Evolutionary conservation across 108 stramenopile species (phyloP), one percentile per base, ranked within the genome.

Genomic region (Epithemia pelagica): DNA sequence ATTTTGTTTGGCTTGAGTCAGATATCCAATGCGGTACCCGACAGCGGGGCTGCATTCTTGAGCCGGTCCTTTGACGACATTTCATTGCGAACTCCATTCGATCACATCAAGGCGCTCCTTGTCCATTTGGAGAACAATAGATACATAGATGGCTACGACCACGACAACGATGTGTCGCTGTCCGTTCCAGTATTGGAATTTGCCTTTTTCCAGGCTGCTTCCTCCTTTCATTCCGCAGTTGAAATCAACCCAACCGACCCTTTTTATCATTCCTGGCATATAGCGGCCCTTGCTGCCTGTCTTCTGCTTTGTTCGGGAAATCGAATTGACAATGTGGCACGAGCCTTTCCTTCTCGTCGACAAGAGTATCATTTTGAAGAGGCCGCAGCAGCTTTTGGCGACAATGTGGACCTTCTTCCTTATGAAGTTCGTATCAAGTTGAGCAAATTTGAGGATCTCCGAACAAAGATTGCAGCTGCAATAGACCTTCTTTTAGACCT

Each of bases 261-360:
- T 30, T 69, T 72, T 24, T 69, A 70, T 57, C 72, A 76, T 29
- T 10, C 58, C 1, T 81, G 80, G 80, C 66, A 68, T 52, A 69
- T 81, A 20, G 75, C 65, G 1, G 75, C 68, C 19, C 66, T 81
- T 23, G 69, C 66, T 23, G 52, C 59, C 24, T 73, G 69, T 52
- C 55, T 81, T 26, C 66, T 81, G 2, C 27, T 81, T 26, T 70
- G 71, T 56, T 76, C 80, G 28, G 80, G 80, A 21, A 81, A 81
- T 52, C 51, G 56, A 59, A 81, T 81, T 55, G 72, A 63, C 1
- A 30, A 59, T 25, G 61, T 30, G 21, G 74, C 72, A 1, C 68
- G 61, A 0, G 31, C 30, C 2, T 60, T 64, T 32, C 74, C 79
- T 31, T 78, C 78, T 19, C 55, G 46, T 25, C 46, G 29, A n/a